These are phyloP conservation scores for Xylariomycetidae sp. DNA, from an alignment of 2,329 filamentous ascomycete species.

Conservation along the genomic window DNA sequence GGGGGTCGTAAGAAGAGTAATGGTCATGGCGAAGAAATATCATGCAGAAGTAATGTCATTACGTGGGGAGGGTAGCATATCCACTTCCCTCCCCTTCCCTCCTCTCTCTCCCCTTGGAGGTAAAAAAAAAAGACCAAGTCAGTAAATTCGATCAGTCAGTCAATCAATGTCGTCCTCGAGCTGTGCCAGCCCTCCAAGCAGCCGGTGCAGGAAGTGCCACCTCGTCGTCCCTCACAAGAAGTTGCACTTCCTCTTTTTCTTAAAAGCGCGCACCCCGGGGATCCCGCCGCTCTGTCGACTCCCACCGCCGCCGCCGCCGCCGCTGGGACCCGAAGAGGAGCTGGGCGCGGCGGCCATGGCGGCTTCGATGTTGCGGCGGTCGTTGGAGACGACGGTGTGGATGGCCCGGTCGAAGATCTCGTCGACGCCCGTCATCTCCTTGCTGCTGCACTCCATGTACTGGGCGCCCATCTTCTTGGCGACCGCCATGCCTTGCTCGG, in stretches of 20 bases:
- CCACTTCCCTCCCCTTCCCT: too few relatives aligned
- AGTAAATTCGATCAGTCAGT: too few relatives aligned
- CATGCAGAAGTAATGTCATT: too few relatives aligned
- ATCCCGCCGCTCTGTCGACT: constrained; percentile 32
- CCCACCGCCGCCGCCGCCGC: constrained; percentile 26
- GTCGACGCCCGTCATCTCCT: constrained; percentile 93
- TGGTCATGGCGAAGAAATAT: too few relatives aligned
- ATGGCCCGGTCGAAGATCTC: constrained; percentile 94
- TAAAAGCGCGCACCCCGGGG: constrained; percentile 45
- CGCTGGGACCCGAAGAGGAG: constrained; percentile 23
- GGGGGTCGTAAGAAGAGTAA: too few relatives aligned
- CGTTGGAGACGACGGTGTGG: constrained; percentile 80
- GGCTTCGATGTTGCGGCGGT: constrained; percentile 58
- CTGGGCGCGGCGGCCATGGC: constrained; percentile 35
- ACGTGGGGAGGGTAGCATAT: too few relatives aligned
- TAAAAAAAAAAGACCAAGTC: too few relatives aligned
- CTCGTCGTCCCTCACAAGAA: constrained; percentile 56
- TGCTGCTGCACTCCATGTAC: constrained; percentile 98
- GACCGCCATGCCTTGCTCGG: constrained; percentile 81
- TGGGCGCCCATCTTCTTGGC: constrained; percentile 89
- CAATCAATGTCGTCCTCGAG: too few relatives aligned
- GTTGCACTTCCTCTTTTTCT: constrained; percentile 77
- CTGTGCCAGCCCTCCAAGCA: too few relatives aligned
- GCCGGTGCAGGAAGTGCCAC: too few relatives aligned
- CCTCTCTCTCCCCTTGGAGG: too few relatives aligned